Conservation (phyloP, 371 early-diverging fungal species). For the Actinomortierella wolfii region DNA sequence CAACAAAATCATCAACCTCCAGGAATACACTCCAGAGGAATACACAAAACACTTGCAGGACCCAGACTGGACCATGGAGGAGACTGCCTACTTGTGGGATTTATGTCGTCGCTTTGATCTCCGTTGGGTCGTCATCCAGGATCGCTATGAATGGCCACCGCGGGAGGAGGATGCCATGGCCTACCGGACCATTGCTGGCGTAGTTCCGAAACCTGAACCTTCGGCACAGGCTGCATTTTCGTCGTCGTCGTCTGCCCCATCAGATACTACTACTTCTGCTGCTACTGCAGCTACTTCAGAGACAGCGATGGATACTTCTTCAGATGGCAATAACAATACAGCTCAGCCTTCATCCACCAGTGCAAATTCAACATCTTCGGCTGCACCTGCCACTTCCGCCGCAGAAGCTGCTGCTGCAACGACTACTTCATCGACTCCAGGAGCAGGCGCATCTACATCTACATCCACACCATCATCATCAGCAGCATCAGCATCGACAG, state of each 20-base stretch:
- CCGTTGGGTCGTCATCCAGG: slow-evolving; percentile 83
- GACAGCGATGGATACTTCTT: too few relatives aligned
- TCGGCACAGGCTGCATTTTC: not conserved
- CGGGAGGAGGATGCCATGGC: slow-evolving; percentile 38
- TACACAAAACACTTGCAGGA: slow-evolving; percentile 67
- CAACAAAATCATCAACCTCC: slow-evolving; percentile 65
- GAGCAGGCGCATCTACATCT: not conserved
- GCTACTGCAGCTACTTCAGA: not conserved
- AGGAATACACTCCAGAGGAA: slow-evolving; percentile 73
- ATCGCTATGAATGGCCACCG: slow-evolving; percentile 71
- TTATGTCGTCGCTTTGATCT: slow-evolving; percentile 81
- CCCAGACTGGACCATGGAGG: slow-evolving; percentile 81
- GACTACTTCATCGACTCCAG: not conserved
- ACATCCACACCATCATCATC: too few relatives aligned
- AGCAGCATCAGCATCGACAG: slow-evolving; percentile 1
- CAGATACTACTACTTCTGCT: not conserved
- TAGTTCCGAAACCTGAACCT: not conserved
- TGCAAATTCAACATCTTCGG: not conserved
- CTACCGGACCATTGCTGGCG: slow-evolving; percentile 12
- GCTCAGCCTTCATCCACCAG: not conserved
- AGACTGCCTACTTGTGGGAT: slow-evolving; percentile 83
- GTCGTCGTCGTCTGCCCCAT: not conserved
- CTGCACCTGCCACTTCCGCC: not conserved
- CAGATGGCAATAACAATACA: not conserved
- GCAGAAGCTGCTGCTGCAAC: slow-evolving; percentile 1